Evolutionary conservation across 1,284 basidiomycete genomes (phyloP).

Genomic region (Cryptococcus jaspeensis): DNA sequence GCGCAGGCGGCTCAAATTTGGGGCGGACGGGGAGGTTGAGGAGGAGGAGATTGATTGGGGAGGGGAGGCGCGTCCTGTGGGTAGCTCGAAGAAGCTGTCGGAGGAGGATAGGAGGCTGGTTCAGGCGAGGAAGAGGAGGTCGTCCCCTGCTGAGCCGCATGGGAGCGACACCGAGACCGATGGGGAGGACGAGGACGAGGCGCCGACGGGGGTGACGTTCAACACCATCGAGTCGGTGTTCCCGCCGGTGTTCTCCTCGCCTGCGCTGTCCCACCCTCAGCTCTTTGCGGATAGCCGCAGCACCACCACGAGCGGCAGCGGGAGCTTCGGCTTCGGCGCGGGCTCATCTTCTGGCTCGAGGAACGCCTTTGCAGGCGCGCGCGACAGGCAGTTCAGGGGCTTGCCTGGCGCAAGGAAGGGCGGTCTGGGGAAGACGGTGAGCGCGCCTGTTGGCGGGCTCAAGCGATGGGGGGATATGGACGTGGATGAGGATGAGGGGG

Average conservation of each 20-base stretch:
- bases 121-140: constrained; percentile 7
- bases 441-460: constrained; percentile 35
- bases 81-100: not conserved
- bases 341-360: constrained; percentile 11
- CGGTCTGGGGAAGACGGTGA: constrained; percentile 35
- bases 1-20: constrained; percentile 14
- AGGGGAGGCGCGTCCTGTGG: constrained; percentile 14
- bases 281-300: constrained; percentile 18
- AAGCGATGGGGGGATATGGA: constrained; percentile 31
- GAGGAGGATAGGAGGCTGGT: constrained; percentile 6
- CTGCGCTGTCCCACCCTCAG: constrained; percentile 34
- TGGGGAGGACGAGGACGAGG: constrained; percentile 13
- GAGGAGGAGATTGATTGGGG: constrained; percentile 8
- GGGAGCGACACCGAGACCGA: constrained; percentile 20
- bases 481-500: constrained; percentile 17
- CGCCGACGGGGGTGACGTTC: constrained; percentile 1
- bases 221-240: constrained; percentile 29
- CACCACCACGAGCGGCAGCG: constrained; percentile 10
- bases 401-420: constrained; percentile 21
- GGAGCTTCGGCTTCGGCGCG: constrained; percentile 3
- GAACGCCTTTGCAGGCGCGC: constrained; percentile 10
- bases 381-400: constrained; percentile 16
- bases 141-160: constrained; percentile 14
- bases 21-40: constrained; percentile 21
- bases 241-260: constrained; percentile 39